A percentile compares a stretch with the other conserved stretches of the same genome.
Conservation (phyloP, 495 filamentous ascomycete species). For the Xylaria acuta region DNA sequence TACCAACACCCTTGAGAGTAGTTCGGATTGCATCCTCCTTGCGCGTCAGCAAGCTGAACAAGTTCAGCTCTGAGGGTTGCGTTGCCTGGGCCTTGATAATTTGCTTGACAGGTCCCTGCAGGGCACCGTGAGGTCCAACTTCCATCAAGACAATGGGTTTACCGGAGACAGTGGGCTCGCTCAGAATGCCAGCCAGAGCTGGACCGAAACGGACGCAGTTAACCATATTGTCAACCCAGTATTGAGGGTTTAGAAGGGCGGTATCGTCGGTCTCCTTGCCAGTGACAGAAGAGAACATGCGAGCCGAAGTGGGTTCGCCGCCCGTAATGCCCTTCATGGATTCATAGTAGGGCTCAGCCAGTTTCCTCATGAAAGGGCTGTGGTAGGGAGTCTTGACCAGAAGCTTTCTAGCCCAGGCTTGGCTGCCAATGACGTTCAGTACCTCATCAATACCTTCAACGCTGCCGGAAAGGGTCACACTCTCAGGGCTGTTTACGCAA, state of each 20-base stretch:
- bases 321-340: conserved; percentile 31
- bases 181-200: conserved; percentile 37
- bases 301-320: conserved; percentile 26
- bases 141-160: conserved; percentile 50
- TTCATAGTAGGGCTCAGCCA: conserved; percentile 46
- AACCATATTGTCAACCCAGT: conserved; percentile 53
- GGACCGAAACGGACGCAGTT: conserved; percentile 49
- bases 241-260: conserved; percentile 40
- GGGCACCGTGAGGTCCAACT: conserved; percentile 62
- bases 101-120: conserved; percentile 58
- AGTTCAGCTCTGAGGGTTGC: conserved; percentile 24
- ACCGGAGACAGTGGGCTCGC: conserved; percentile 24
- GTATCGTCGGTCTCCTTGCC: conserved; percentile 39
- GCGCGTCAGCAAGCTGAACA: conserved; percentile 36
- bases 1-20: conserved; percentile 40
- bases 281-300: conserved; percentile 51
- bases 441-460: conserved; percentile 43
- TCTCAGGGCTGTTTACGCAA: conserved; percentile 57
- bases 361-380: conserved; percentile 48
- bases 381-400: conserved; percentile 52
- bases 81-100: conserved; percentile 41
- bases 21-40: conserved; percentile 40
- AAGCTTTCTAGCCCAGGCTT: conserved; percentile 48
- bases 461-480: conserved; percentile 55
- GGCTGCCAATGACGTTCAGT: conserved; percentile 32